phyloP scores from a whole-genome alignment of 108 stramenopile genomes.

The Aurantiochytrium sp. region DNA sequence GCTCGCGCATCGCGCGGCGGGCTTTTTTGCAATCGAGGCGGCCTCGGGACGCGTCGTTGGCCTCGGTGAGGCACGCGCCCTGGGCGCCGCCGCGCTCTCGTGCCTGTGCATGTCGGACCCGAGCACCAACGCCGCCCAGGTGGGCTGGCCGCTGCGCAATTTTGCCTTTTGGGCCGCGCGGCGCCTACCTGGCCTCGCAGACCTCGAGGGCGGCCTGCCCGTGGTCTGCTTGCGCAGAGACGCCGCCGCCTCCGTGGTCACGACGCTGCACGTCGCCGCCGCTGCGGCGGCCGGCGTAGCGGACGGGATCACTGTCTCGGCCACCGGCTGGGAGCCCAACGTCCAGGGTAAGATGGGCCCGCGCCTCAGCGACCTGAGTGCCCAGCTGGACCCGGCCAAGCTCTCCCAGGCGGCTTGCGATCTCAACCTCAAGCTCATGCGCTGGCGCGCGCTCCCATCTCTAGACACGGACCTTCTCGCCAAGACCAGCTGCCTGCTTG shows the following conservation, averaged over 20 bases:
- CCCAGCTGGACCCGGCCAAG: conserved; percentile 41
- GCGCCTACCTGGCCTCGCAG: neutral
- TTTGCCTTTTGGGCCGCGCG: conserved; percentile 43
- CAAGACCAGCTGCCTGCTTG: conserved; percentile 70
- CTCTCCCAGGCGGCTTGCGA: conserved; percentile 81
- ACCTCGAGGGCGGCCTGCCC: neutral
- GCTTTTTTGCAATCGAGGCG: conserved; percentile 24
- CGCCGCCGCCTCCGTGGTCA: neutral
- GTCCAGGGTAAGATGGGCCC: conserved; percentile 53
- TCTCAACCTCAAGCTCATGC: conserved; percentile 94
- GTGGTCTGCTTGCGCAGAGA: conserved; percentile 43
- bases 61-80: neutral
- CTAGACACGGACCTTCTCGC: conserved; percentile 76
- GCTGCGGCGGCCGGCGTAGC: neutral
- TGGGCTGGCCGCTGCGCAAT: conserved; percentile 52
- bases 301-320: neutral
- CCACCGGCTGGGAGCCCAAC: conserved; percentile 47
- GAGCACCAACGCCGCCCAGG: conserved; percentile 30
- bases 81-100: neutral
- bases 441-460: conserved; percentile 87
- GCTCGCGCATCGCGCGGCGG: neutral
- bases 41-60: conserved; percentile 35
- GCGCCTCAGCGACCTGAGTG: conserved; percentile 46
- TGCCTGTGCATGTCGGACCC: conserved; percentile 41
- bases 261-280: neutral